phyloP scores from a whole-genome alignment of 305 asterid genomes.

The Plantago coronopus region DNA sequence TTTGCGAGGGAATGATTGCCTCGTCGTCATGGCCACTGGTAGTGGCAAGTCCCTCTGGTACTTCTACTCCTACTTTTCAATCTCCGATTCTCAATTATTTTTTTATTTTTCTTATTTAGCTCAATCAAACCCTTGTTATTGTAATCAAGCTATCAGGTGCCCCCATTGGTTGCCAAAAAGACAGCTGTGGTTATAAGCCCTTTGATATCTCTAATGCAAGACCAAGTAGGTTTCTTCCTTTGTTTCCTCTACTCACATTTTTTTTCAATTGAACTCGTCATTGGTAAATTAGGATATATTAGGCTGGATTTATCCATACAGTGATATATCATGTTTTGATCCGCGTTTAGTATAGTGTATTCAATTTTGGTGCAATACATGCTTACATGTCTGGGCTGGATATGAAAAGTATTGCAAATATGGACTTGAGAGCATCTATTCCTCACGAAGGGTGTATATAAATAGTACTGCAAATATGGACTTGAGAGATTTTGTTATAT shows the following conservation, averaged over 20 bases:
- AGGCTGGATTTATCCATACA: no score
- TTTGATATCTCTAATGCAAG: slow-evolving; percentile 93
- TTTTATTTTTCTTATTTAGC: background rate
- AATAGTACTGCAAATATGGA: no score
- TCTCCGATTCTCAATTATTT: background rate
- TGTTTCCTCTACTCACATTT: slow-evolving; percentile 7
- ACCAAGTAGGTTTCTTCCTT: slow-evolving; percentile 52
- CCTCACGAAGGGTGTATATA: no score
- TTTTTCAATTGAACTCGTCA: background rate
- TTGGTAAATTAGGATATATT: no score
- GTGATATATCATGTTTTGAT: no score
- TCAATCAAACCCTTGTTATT: slow-evolving; percentile 4
- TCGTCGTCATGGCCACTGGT: slow-evolving; percentile 94
- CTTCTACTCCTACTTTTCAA: slow-evolving; percentile 36
- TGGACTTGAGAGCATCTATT: no score
- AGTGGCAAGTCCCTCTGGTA: slow-evolving; percentile 95
- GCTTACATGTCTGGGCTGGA: no score
- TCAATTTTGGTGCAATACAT: no score
- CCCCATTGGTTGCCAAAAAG: slow-evolving; percentile 69
- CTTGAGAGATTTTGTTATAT: no score
- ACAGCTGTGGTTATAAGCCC: slow-evolving; percentile 87
- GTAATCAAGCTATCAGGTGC: slow-evolving; percentile 79
- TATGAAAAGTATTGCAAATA: no score
- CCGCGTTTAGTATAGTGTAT: no score
- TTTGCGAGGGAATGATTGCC: slow-evolving; percentile 65